phyloP scores from a whole-genome alignment of 2,329 filamentous ascomycete species.

The Amylocarpus encephaloides region DNA sequence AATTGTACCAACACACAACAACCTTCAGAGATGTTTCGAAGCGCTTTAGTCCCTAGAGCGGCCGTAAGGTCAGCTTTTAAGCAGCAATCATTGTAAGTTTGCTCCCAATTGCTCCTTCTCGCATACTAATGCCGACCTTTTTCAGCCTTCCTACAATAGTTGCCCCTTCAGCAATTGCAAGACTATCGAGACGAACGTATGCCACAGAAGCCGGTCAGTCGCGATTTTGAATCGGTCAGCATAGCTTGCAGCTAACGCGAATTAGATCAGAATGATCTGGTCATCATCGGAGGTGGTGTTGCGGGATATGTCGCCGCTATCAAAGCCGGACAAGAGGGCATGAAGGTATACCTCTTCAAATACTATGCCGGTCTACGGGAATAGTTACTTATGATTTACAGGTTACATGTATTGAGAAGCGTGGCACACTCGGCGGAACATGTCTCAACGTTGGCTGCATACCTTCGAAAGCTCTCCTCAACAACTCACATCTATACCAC shows the following conservation, averaged over 20 bases:
- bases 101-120: constrained; percentile 13
- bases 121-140: constrained; percentile 25
- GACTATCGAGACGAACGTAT: constrained; percentile 54
- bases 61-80: constrained; percentile 52
- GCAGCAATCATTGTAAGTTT: constrained; percentile 44
- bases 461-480: constrained; percentile 97
- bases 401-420: constrained; percentile 98
- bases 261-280: constrained; percentile 89
- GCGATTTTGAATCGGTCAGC: constrained; percentile 37
- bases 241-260: constrained; percentile 44
- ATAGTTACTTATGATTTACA: constrained; percentile 34
- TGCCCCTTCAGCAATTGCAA: constrained; percentile 39
- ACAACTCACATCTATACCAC: constrained; percentile 99
- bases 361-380: not conserved
- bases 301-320: constrained; percentile 98
- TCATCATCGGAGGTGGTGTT: constrained; percentile 97
- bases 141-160: constrained; percentile 45
- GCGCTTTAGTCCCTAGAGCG: constrained; percentile 54
- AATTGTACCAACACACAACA: constrained; percentile 16
- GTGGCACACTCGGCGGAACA: constrained; percentile 87
- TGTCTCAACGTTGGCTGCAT: constrained; percentile 99
- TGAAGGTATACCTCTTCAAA: constrained; percentile 62
- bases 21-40: constrained; percentile 47
- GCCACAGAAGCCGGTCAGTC: constrained; percentile 40
- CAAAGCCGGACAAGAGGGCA: constrained; percentile 93